Evolutionary conservation across 768 basidiomycete species (phyloP), one percentile per base, ranked within the genome.

Genomic region (Cystobasidiopsis lactophilus): DNA sequence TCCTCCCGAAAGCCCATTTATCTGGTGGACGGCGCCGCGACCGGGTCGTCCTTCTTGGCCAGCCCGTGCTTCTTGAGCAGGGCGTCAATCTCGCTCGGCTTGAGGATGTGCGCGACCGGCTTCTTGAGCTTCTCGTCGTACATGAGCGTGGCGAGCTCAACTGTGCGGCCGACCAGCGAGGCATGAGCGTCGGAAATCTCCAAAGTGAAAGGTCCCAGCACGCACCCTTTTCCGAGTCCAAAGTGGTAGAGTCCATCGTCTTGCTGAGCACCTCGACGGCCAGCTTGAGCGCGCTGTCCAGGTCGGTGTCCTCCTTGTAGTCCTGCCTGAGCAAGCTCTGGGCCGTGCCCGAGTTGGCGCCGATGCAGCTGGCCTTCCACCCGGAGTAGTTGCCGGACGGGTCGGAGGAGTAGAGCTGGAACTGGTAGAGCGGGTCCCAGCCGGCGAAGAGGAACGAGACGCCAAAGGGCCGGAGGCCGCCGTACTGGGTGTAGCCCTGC

Each of bases 341-440:
- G 19, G 89, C 89, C 0, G 88, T 93, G 38, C 86, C 83, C 66
- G 83, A 93, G 71, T 96, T 98, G 5, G 89, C 84, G n/a, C 93
- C 91, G 60, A 98, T 85, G 66, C 85, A 93, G 13, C 89, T 93
- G 40, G 91, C 93, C 69, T 50, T 56, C 55, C 55, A 56, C 27
- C 55, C 55, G 41, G 30, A 83, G 68, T 95, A 98, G 69, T 96
- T 98, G 11, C 93, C 93, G 41, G 86, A 91, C 2, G 91, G 93
- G 65, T 96, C 93, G 5, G 85, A 88, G 66, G 93, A 88, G 71
- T 96, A 98, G 23, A 98, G 76, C 66, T 98, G 93, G 75, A 96
- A 93, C 53, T 78, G 70, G 68, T 95, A 86, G 66, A 93, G 82
- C 44, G 85, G 79, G 70, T 98, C 93, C 66, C 85, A 88, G 44